These are phyloP conservation scores for Trichoderma harzianum DNA, from an alignment of 2,329 filamentous ascomycete species.

Conservation along the genomic window DNA sequence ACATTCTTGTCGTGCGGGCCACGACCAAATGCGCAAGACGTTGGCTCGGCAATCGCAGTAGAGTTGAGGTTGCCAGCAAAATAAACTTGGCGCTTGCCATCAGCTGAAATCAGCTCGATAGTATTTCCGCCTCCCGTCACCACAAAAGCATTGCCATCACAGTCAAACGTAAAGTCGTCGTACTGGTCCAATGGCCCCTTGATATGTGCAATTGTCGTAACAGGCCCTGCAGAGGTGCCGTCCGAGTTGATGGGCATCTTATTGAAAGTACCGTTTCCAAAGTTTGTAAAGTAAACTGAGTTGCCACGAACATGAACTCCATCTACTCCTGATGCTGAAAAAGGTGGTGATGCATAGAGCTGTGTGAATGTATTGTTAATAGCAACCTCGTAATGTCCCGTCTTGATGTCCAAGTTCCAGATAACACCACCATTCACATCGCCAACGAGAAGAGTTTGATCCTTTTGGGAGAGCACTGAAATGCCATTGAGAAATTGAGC, in stretches of 20 bases:
- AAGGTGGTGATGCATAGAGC: conserved; percentile 15
- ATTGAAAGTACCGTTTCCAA: conserved; percentile 23
- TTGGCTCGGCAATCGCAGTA: conserved; percentile 18
- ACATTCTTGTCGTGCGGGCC: conserved; percentile 4
- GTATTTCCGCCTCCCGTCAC: conserved; percentile 22
- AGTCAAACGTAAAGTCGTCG: conserved; percentile 26
- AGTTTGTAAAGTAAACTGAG: conserved; percentile 29
- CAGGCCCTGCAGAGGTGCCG: conserved; percentile 20
- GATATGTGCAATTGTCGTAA: conserved; percentile 17
- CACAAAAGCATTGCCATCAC: conserved; percentile 22
- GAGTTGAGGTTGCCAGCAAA: conserved; percentile 24
- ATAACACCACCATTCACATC: conserved; percentile 26
- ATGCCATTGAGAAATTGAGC: conserved; percentile 29
- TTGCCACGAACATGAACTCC: conserved; percentile 26
- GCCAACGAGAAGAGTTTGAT: conserved; percentile 22
- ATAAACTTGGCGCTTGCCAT: conserved; percentile 15
- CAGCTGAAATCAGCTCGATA: conserved; percentile 19
- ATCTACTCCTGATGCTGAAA: conserved; percentile 23
- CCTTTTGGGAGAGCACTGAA: conserved; percentile 19
- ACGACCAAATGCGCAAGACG: conserved; percentile 16
- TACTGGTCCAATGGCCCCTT: not conserved
- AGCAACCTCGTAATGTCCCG: conserved; percentile 23
- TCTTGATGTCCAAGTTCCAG: conserved; percentile 24
- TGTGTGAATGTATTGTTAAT: conserved; percentile 27
- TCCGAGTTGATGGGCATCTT: conserved; percentile 21